phyloP scores from a whole-genome alignment of 306 rosid species.

The Vicia villosa region DNA sequence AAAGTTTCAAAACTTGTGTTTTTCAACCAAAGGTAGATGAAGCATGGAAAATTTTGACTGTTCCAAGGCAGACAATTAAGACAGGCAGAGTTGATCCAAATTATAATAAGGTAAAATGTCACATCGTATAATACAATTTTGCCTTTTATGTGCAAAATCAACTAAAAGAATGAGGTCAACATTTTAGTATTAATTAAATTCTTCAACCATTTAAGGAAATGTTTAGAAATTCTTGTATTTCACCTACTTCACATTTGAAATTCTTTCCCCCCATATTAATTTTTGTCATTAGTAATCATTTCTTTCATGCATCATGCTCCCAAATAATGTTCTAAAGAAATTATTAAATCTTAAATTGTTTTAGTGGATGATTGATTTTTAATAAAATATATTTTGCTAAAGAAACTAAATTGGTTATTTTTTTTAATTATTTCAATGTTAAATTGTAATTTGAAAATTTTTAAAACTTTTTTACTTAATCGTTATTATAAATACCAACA shows the following conservation, averaged over 20 bases:
- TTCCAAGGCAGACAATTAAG: constrained; percentile 33
- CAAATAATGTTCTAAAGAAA: too few relatives aligned
- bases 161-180: constrained; percentile 38
- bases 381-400: not conserved
- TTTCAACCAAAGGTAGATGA: constrained; percentile 30
- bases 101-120: constrained; percentile 40
- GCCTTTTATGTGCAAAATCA: constrained; percentile 21
- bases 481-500: too few relatives aligned
- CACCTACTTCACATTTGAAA: constrained; percentile 43
- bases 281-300: constrained; percentile 17
- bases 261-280: not conserved
- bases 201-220: constrained; percentile 28
- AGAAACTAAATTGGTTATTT: too few relatives aligned
- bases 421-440: too few relatives aligned
- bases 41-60: constrained; percentile 31
- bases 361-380: not conserved
- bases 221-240: constrained; percentile 33
- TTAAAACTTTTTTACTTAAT: too few relatives aligned
- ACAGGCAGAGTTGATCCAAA: constrained; percentile 23
- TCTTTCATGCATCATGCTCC: not conserved
- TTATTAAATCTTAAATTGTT: not conserved
- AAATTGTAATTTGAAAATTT: not conserved
- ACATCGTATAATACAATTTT: constrained; percentile 35
- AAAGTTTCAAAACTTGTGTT: not conserved
- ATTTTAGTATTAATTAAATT: constrained; percentile 30